Percentiles rank a stretch among this genome's conserved stretches.
Evolutionary conservation across 768 basidiomycete genomes (phyloP).

Genomic region (Leccinum uliginosum): DNA sequence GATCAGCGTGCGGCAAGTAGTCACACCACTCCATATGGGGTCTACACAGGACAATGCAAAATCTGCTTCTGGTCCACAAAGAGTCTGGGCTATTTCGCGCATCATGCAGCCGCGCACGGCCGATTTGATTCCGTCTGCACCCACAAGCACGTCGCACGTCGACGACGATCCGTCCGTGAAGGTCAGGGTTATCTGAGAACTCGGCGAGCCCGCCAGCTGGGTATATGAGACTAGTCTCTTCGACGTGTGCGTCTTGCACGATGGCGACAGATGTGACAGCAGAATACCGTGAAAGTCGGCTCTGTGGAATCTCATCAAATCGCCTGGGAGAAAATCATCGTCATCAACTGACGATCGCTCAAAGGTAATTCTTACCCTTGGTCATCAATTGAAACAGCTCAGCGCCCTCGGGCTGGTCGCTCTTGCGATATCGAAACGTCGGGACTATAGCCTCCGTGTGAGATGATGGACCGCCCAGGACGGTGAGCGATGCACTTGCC

Average conservation of each 20-base stretch:
- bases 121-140: slow-evolving; percentile 65
- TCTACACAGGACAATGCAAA: slow-evolving; percentile 42
- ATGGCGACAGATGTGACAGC: slow-evolving; percentile 43
- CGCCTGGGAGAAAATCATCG: slow-evolving; percentile 35
- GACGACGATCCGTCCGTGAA: slow-evolving; percentile 62
- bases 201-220: slow-evolving; percentile 35
- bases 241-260: slow-evolving; percentile 44
- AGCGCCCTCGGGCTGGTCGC: slow-evolving; percentile 51
- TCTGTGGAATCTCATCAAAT: slow-evolving; percentile 55
- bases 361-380: slow-evolving; percentile 39
- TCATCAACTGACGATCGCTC: neutral
- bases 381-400: slow-evolving; percentile 53
- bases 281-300: slow-evolving; percentile 65
- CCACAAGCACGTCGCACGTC: slow-evolving; percentile 61
- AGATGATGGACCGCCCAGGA: neutral
- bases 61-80: slow-evolving; percentile 37
- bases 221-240: slow-evolving; percentile 59
- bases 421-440: slow-evolving; percentile 54
- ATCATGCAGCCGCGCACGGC: slow-evolving; percentile 39
- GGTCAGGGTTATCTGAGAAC: slow-evolving; percentile 37
- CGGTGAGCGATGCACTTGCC: slow-evolving; percentile 8
- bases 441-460: slow-evolving; percentile 37
- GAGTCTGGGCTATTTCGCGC: slow-evolving; percentile 26
- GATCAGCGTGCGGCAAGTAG: slow-evolving; percentile 57
- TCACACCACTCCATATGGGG: slow-evolving; percentile 55